phyloP scores from a whole-genome alignment of 148 eudicot genomes.

The Pouteria glomerata region DNA sequence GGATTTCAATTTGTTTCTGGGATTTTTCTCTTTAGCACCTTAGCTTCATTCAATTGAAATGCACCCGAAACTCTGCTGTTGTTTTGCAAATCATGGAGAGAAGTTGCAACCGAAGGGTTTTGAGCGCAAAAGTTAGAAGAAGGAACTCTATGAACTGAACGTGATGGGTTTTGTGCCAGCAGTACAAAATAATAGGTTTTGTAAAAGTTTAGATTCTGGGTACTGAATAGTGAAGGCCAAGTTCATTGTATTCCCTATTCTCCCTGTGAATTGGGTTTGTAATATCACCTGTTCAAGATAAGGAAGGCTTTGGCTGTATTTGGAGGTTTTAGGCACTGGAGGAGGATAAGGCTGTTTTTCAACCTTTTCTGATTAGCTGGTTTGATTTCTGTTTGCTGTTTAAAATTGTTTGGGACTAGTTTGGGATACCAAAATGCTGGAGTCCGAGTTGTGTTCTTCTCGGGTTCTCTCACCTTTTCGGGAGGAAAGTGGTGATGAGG shows the following conservation, averaged over 20 bases:
- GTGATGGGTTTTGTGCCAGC: constrained; percentile 1
- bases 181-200: background rate
- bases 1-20: background rate
- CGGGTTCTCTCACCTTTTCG: constrained; percentile 65
- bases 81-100: background rate
- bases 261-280: constrained; percentile 6
- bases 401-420: background rate
- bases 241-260: background rate
- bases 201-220: background rate
- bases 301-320: background rate
- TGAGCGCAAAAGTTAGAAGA: background rate
- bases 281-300: background rate
- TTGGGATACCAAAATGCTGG: constrained; percentile 41
- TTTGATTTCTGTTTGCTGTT: constrained; percentile 1
- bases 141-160: background rate
- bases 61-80: background rate
- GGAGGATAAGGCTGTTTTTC: constrained; percentile 3
- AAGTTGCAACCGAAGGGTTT: background rate
- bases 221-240: background rate
- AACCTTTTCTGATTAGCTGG: background rate
- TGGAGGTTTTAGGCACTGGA: background rate
- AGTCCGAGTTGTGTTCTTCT: constrained; percentile 53
- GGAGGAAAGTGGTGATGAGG: constrained; percentile 94
- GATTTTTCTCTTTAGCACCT: background rate
- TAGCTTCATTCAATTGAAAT: constrained; percentile 2